Base-by-base conservation (phyloP, 176 grass and related monocot species). In the Echinochloa phyllopogon region DNA sequence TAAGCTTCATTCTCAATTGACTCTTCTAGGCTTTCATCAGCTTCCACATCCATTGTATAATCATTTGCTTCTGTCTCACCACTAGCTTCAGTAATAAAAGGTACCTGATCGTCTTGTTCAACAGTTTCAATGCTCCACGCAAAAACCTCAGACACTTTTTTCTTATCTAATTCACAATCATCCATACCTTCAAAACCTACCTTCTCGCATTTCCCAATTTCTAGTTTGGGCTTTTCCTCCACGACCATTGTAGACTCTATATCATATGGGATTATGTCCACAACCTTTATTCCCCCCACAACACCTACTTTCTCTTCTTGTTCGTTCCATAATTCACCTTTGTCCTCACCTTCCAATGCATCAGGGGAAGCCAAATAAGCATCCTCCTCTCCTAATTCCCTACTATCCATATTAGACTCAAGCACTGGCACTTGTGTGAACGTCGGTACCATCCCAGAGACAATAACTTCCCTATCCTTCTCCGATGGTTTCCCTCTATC, bases 251-350 rank as follows among this genome's bases (percentile, higher is more conserved):
- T 12, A 47, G 60, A 29, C 72, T 83, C 84, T 0, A 25, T 29
- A 16, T 39, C 37, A 65, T 24, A 6, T 16, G 6, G 29, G 64
- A 72, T 56, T 57, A 87, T 76, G 25, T 8, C 60, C 49, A 4
- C 44, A 33, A 42, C 52, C 16, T 89, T 76, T 11, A 2, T 64
- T 72, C 57, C 83, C 39, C 12, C 63, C 38, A 1, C 15, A 14
- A 4, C 1, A 76, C 44, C 80, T 58, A 15, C 24, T 20, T 91
- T 27, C 59, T 56, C 74, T 1, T 3, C 6, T 74, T n/a, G n/a
- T n/a, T n/a, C n/a, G n/a, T n/a, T n/a, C n/a, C n/a, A n/a, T n/a
- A 56, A 63, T 56, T 74, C 83, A 29, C 59, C 79, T 82, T 48
- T 78, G 23, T 52, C 70, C 33, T 79, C 84, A 55, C 44, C 76